Conservation (phyloP, 2,329 filamentous ascomycete species). For the Fusarium heterosporum region DNA sequence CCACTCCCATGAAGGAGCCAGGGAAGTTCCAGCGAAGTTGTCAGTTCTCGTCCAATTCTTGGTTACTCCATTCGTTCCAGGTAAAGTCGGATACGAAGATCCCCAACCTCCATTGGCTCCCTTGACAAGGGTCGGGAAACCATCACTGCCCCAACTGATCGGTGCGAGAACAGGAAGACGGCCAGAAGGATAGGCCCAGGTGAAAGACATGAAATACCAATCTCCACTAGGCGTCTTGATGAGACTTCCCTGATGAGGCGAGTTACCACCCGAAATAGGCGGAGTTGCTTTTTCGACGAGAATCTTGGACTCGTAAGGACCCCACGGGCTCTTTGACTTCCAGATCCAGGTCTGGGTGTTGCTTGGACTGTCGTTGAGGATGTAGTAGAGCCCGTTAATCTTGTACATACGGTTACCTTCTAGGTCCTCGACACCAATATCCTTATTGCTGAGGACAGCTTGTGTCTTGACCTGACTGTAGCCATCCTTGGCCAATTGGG, state of each 20-base stretch:
- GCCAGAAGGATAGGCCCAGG: slow-evolving; percentile 66
- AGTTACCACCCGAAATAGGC: slow-evolving; percentile 59
- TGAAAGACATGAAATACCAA: slow-evolving; percentile 71
- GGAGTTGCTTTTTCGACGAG: slow-evolving; percentile 57
- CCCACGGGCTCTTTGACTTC: slow-evolving; percentile 62
- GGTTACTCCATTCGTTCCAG: slow-evolving; percentile 11
- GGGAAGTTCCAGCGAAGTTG: slow-evolving; percentile 55
- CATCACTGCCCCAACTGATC: slow-evolving; percentile 63
- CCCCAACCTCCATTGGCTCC: slow-evolving; percentile 61
- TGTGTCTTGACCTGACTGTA: slow-evolving; percentile 58
- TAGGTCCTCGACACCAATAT: slow-evolving; percentile 61
- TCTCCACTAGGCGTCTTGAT: slow-evolving; percentile 62
- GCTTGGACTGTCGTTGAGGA: slow-evolving; percentile 62
- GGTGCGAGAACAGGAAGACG: slow-evolving; percentile 69
- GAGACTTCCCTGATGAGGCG: slow-evolving; percentile 67
- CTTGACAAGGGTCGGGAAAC: slow-evolving; percentile 60
- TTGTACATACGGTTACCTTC: slow-evolving; percentile 70
- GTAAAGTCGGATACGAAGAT: slow-evolving; percentile 55
- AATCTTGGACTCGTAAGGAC: slow-evolving; percentile 62
- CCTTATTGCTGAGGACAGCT: slow-evolving; percentile 54
- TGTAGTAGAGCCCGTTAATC: slow-evolving; percentile 61
- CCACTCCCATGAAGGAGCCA: slow-evolving; percentile 67
- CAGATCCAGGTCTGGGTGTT: slow-evolving; percentile 59
- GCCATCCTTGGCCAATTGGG: slow-evolving; percentile 63
- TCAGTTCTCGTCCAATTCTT: slow-evolving; percentile 56